Evolutionary conservation across 1,139 yeast genomes (phyloP), one percentile per base, ranked within the genome.

Genomic region (Blastobotrys serpentis): DNA sequence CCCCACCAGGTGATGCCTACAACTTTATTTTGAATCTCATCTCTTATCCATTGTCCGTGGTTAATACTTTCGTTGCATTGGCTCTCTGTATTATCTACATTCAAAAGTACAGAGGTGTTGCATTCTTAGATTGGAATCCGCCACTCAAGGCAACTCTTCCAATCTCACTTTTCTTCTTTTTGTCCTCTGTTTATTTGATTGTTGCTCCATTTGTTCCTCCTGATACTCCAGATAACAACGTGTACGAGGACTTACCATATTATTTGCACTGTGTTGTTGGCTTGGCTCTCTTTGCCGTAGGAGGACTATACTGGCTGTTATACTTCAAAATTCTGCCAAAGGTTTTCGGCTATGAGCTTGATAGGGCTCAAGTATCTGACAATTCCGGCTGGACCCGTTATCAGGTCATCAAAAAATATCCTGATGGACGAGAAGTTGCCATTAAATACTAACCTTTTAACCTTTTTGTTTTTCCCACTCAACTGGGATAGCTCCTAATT

Each of bases 191-290:
- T 22, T 87, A 86, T 63, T 73, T 87, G 62, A 76, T 86, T 49
- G 78, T 78, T 51, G 92, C 95, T 41, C 96, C 96, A 47, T 86
- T 84, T 64, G 76, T 87, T 55, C 90, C 94, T 37, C 95, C 95
- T 46, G 63, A 74, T 30, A 71, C 63, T 36, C 86, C 84, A 30
- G 59, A 56, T 36, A 85, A 84, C 68, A 73, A 74, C 43, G 89
- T 84, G 50, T 86, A 85, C 74, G 69, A 78, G 42, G 60, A 65
- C 48, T 70, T 85, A 59, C 95, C 94, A 36, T 87, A 86, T 71
- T 87, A 81, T 76, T 76, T 84, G 49, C 95, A 86, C 65, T 82
- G 90, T 61, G 95, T 86, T 44, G 88, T 85, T 18, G 84, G 94
- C 8, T 78, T 89, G 83, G 92, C 84, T 54, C 74, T 87, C 41